Evolutionary conservation across 345 rosid genomes (phyloP), one percentile per base, ranked within the genome.

Genomic region (Salix udensis): DNA sequence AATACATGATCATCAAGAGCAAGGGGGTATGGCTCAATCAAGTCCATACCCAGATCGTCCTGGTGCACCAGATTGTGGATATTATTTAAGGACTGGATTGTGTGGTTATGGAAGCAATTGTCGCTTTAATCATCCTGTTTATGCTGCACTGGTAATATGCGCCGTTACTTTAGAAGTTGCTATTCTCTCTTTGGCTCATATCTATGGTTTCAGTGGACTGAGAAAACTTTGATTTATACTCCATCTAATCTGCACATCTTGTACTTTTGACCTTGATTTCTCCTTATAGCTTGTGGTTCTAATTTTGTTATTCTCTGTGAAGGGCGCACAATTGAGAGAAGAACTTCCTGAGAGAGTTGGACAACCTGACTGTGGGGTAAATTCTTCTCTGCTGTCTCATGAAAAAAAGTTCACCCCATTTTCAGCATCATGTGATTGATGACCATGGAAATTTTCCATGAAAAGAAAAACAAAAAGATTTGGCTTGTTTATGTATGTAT

Each of bases 281-380:
- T 14, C 28, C 31, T 65, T 14, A 7, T 46, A 67, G 28, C 46
- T 37, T 52, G 68, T 28, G 50, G 12, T 40, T 77, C 71, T 75
- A n/a, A 71, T 77, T 53, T 61, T 37, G 37, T 77, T 71, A 19
- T 48, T 24, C 61, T 62, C 67, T 76, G n/a, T 19, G 31, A 73
- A 92, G 92, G 91, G 80, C 77, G 72, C 79, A 23, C 76, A 73
- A 72, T 81, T 82, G 77, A 84, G 81, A 74, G 92, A 88, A 64
- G 91, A 92, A 34, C 87, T 92, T 36, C 97, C 97, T 0, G 91
- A 90, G 79, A 85, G 94, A 74, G 71, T 67, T 75, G 97, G 96
- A 36, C 90, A 91, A 66, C 96, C 91, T 26, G 96, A 91, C 79
- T 91, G 96, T 82, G 93, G 87, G 88, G 97, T 90, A 77, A 75